A percentile compares a stretch with the other conserved stretches of the same genome.
Evolutionary conservation across 495 filamentous ascomycete species (phyloP).

Genomic region (Penicillium verhagenii): DNA sequence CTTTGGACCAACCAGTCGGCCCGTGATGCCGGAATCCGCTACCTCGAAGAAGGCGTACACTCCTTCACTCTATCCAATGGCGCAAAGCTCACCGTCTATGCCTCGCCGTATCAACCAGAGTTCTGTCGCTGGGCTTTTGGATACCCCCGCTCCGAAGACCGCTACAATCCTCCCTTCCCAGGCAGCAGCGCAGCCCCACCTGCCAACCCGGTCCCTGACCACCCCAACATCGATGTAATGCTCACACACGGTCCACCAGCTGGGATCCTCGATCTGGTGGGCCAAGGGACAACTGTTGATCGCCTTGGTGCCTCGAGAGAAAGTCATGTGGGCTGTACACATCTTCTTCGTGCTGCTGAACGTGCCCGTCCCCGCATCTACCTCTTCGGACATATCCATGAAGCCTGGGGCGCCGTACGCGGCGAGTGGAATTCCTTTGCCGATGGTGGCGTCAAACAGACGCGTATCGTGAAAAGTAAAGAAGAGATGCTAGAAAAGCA

Average conservation of each 20-base stretch:
- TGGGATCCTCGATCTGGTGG: slow-evolving; percentile 53
- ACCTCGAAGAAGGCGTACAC: slow-evolving; percentile 65
- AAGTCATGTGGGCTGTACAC: slow-evolving; percentile 46
- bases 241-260: slow-evolving; percentile 75
- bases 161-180: slow-evolving; percentile 45
- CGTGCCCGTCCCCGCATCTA: slow-evolving; percentile 51
- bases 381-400: slow-evolving; percentile 65
- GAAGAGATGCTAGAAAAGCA: slow-evolving; percentile 41
- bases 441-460: slow-evolving; percentile 15
- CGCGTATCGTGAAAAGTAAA: slow-evolving; percentile 32
- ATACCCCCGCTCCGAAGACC: slow-evolving; percentile 53
- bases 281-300: slow-evolving; percentile 7
- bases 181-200: slow-evolving; percentile 12
- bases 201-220: slow-evolving; percentile 50
- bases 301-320: background rate
- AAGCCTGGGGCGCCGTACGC: slow-evolving; percentile 67
- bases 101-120: slow-evolving; percentile 66
- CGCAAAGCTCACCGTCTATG: slow-evolving; percentile 62
- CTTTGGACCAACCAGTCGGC: slow-evolving; percentile 53
- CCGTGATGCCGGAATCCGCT: slow-evolving; percentile 51
- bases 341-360: slow-evolving; percentile 43
- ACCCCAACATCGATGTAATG: slow-evolving; percentile 57
- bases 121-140: slow-evolving; percentile 61
- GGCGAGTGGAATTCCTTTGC: slow-evolving; percentile 49
- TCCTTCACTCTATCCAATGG: slow-evolving; percentile 57